Conservation (phyloP, 345 rosid genomes). For the Corchorus olitorius region DNA sequence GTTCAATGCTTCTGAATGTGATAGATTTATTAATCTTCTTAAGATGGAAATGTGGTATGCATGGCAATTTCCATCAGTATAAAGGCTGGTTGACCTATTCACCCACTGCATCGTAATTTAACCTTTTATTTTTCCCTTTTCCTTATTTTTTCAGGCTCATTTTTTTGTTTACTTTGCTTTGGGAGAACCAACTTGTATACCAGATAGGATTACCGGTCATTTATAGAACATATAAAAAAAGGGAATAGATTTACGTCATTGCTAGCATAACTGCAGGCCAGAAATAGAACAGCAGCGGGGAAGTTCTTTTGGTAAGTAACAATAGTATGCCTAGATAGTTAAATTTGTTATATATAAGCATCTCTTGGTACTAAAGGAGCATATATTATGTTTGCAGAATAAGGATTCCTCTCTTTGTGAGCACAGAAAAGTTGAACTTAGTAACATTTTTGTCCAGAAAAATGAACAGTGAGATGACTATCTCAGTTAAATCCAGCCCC, state of each 20-base stretch:
- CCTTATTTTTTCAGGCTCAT: not conserved
- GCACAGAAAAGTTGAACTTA: not conserved
- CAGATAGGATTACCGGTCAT: not conserved
- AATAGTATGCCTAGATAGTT: not conserved
- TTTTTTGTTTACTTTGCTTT: not conserved
- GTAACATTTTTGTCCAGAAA: not conserved
- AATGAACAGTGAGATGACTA: constrained; percentile 33
- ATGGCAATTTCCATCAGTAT: not conserved
- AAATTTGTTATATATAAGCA: not conserved
- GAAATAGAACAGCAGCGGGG: not conserved
- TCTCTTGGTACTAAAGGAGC: not conserved
- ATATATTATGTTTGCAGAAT: not conserved
- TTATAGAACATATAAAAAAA: not conserved
- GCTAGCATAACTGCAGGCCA: not conserved
- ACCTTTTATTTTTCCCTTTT: not conserved
- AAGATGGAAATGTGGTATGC: not conserved
- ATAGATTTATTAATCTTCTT: not conserved
- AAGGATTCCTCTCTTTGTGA: not conserved
- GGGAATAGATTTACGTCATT: not conserved
- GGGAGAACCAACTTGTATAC: too few relatives aligned
- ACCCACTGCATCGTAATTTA: not conserved
- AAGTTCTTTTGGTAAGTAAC: not conserved
- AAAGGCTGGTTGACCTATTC: constrained; percentile 13
- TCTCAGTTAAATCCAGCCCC: constrained; percentile 18
- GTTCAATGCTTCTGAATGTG: not conserved